A percentile compares a stretch with the other conserved stretches of the same genome.
phyloP scores from a whole-genome alignment of 2,329 filamentous ascomycete species.

The Xylariales sp. region DNA sequence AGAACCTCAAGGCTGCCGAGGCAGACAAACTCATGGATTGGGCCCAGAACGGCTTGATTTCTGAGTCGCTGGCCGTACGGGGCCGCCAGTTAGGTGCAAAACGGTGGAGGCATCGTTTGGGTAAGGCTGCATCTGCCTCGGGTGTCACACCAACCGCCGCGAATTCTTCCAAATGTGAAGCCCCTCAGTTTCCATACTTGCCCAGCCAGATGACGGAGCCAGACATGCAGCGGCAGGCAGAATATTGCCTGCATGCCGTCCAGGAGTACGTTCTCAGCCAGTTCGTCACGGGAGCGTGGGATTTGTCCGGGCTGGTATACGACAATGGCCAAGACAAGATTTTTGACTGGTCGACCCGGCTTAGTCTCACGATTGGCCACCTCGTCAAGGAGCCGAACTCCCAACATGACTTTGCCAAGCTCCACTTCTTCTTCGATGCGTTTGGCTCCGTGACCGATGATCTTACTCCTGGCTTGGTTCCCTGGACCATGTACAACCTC shows the following conservation, averaged over 20 bases:
- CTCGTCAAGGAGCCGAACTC: conserved; percentile 4
- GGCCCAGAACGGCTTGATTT: conserved; percentile 6
- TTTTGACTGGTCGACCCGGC: conserved; percentile 1
- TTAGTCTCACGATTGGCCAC: not conserved
- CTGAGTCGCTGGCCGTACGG: conserved; percentile 5
- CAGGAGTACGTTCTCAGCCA: conserved; percentile 1
- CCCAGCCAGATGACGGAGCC: not conserved
- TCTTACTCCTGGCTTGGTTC: conserved; percentile 1
- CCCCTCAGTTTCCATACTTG: no score
- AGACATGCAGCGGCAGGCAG: not conserved
- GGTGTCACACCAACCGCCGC: not conserved
- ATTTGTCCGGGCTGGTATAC: conserved; percentile 3
- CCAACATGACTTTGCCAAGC: conserved; percentile 3
- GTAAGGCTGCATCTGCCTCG: conserved; percentile 3
- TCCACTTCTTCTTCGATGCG: conserved; percentile 6
- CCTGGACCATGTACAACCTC: conserved; percentile 1
- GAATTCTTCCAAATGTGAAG: not conserved
- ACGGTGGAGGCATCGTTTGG: conserved; percentile 7
- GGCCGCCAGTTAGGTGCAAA: conserved; percentile 9
- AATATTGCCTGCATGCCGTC: conserved; percentile 1
- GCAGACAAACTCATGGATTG: conserved; percentile 8
- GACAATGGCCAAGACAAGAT: conserved; percentile 4
- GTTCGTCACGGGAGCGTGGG: not conserved
- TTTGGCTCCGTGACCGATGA: conserved; percentile 2
- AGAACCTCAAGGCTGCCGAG: conserved; percentile 10